A percentile compares a stretch with the other conserved stretches of the same genome.
phyloP scores from a whole-genome alignment of 2,329 filamentous ascomycete species.

The Aspergillus niger region DNA sequence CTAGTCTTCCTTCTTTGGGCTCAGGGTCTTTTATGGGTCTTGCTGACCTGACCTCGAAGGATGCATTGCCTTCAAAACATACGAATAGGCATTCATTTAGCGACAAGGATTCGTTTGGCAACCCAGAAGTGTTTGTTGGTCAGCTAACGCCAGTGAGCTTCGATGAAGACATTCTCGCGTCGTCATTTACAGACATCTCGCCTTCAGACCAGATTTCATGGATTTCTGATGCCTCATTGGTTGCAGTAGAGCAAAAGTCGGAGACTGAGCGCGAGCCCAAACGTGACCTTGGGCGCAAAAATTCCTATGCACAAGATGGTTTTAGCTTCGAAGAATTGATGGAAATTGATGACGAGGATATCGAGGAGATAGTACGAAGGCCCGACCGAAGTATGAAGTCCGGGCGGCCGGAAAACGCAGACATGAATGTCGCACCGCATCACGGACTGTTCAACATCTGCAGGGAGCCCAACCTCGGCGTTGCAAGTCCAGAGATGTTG shows the following conservation, averaged over 20 bases:
- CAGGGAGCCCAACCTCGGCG: constrained; percentile 51
- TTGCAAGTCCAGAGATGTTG: constrained; percentile 62
- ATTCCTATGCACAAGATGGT: constrained; percentile 14
- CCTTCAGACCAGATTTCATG: constrained; percentile 19
- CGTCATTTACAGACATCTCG: constrained; percentile 16
- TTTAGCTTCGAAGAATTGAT: constrained; percentile 37
- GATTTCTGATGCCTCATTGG: constrained; percentile 18
- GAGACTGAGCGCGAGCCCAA: constrained; percentile 12
- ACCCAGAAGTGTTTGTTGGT: constrained; percentile 16
- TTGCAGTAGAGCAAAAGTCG: constrained; percentile 8
- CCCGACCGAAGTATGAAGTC: constrained; percentile 32
- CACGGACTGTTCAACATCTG: constrained; percentile 37
- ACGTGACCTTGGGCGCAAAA: constrained; percentile 11
- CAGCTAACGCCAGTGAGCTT: constrained; percentile 14
- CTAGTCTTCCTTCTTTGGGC: background rate
- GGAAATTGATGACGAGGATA: constrained; percentile 48
- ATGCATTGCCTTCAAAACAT: constrained; percentile 2
- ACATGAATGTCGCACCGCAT: constrained; percentile 40
- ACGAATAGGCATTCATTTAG: constrained; percentile 3
- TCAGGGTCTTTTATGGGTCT: background rate
- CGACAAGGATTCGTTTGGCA: constrained; percentile 12
- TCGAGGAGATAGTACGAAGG: constrained; percentile 58
- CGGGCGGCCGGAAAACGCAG: constrained; percentile 43
- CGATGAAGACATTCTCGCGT: constrained; percentile 14
- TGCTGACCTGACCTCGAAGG: constrained; percentile 6